Evolutionary conservation across 2,329 filamentous ascomycete species (phyloP), one percentile per base, ranked within the genome.

Genomic region (Ploettnerulaceae sp.): DNA sequence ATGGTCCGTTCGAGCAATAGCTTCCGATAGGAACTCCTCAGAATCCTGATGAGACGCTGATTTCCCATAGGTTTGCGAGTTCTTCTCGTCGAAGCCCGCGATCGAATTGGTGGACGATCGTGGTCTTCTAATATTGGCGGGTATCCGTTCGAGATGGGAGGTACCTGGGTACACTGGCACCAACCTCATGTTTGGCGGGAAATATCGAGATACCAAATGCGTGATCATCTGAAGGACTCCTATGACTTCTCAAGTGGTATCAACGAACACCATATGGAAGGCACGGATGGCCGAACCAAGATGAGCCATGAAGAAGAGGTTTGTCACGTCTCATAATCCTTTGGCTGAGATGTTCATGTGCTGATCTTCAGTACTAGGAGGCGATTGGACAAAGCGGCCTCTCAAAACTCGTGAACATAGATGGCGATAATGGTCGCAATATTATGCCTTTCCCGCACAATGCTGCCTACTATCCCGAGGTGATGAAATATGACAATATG

Each of bases 111-210:
- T 12, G 71, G 72, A 1, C 66, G 72, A 0, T 70, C 71, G 2
- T 75, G 69, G 67, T 68, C 67, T 0, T 66, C 69, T 12, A 66
- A 71, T 24, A 69, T 71, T 6, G 63, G 60, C 0, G 70, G 68
- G 0, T 69, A 72, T 11, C 64, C 65, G 0, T 72, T 66, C 38
- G 72, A 75, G 40, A 69, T 75, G 66, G 72, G 72, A 0, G 73
- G 73, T 0, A 73, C 71, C 0, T 75, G 71, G 71, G 64, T 75
- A 0, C 68, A 68, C 43, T 72, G 70, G 70, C 61, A 62, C 2
- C 69, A 71, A 38, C 60, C 69, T 0, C 66, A 69, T 24, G 58
- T 71, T 2, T 71, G 66, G 64, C 61, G 69, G 3, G 72, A 75
- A 42, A 67, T 75, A 3, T 61, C 65, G 0, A 56, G 71, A n/a